Evolutionary conservation across 2,329 filamentous ascomycete genomes (phyloP), one percentile per base, ranked within the genome.

Genomic region (Cordyceps tenuipes): DNA sequence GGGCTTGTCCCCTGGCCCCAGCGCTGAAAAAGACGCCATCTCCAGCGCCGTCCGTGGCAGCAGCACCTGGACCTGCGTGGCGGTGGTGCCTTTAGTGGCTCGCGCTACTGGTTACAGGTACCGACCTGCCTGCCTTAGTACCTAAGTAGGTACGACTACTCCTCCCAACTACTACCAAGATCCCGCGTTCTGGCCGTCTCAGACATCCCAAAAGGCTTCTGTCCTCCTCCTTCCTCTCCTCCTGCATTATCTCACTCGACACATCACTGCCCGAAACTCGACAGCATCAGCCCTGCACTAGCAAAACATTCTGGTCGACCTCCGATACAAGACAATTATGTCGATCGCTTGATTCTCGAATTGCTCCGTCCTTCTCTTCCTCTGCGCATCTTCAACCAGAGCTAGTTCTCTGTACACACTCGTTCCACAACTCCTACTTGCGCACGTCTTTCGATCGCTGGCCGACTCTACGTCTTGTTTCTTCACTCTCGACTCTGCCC

Each of bases 341-440:
- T 72, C 67, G 67, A 63, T 67, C 65, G 62, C 66, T 66, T 64
- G 65, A 64, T 65, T 66, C 65, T 67, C 68, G 65, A 68, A 62
- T 53, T 63, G 36, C 26, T 4, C 10, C 67, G 62, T 54, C 65
- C 65, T 46, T 64, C 64, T 65, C 65, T 67, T 62, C 66, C 64
- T 66, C 66, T 68, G 63, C 63, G 66, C 39, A 19, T 43, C 36
- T 57, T 54, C 36, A 13, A 50, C 17, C 64, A 68, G 77, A 79
- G 76, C 77, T 77, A 77, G 77, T 74, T 74, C 76, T 78, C 76
- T 69, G 65, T 68, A 70, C 74, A 66, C 76, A 74, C 73, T 78
- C 76, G 73, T 77, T 77, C 71, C 34, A 43, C 58, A 43, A 65
- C 64, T 61, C 64, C 62, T 64, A 63, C 62, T 56, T 48, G 57